Percentiles rank a stretch among this genome's conserved stretches.
Evolutionary conservation across 768 basidiomycete species (phyloP).

Genomic region (Podaxis sp.): DNA sequence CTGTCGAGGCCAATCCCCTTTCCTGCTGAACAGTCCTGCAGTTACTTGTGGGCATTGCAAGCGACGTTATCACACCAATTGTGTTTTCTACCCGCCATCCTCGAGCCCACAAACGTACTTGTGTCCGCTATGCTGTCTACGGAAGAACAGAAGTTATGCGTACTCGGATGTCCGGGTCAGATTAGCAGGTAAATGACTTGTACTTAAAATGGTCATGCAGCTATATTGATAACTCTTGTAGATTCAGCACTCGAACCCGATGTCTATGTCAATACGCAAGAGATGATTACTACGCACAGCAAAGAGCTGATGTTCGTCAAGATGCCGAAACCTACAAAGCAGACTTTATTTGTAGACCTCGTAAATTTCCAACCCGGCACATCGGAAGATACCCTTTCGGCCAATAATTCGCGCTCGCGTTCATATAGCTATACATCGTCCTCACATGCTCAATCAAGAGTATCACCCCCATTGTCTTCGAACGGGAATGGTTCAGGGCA

Average conservation of each 20-base stretch:
- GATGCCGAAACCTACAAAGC: conserved; percentile 56
- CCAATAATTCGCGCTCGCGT: conserved; percentile 1
- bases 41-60: conserved; percentile 66
- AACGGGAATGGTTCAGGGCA: conserved; percentile 5
- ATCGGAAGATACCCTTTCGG: conserved; percentile 24
- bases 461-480: conserved; percentile 10
- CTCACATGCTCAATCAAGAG: conserved; percentile 1
- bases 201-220: not conserved
- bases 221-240: conserved; percentile 11
- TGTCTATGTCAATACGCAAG: conserved; percentile 64
- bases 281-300: conserved; percentile 72
- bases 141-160: conserved; percentile 66
- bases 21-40: conserved; percentile 54
- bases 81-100: conserved; percentile 62
- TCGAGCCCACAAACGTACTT: conserved; percentile 28
- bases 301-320: conserved; percentile 68
- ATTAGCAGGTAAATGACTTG: conserved; percentile 37
- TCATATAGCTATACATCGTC: conserved; percentile 6
- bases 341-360: conserved; percentile 73
- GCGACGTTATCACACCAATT: conserved; percentile 66
- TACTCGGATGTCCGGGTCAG: conserved; percentile 76
- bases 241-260: conserved; percentile 30
- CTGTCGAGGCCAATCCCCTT: conserved; percentile 64
- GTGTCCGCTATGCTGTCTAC: conserved; percentile 76
- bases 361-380: conserved; percentile 52